Evolutionary conservation across 352 stramenopile genomes (phyloP).

Genomic region (Stramenopiles sp.): DNA sequence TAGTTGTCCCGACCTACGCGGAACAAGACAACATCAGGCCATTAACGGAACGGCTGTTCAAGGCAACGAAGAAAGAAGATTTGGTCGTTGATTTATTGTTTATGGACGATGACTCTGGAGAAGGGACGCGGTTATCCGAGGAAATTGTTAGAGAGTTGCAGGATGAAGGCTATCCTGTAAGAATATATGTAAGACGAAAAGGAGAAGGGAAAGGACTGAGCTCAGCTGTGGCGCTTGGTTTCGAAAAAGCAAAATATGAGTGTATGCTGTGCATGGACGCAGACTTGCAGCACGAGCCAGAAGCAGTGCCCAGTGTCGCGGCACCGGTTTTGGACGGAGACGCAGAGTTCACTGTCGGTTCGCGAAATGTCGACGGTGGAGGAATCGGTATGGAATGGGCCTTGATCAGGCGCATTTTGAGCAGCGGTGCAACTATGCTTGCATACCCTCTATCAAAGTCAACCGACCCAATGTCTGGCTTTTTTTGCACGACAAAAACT

Average conservation of each 20-base stretch:
- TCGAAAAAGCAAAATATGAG: constrained; percentile 12
- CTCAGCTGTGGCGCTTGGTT: background rate
- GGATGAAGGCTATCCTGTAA: constrained; percentile 16
- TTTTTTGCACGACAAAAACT: constrained; percentile 24
- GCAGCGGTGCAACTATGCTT: constrained; percentile 26
- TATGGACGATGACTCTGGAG: constrained; percentile 22
- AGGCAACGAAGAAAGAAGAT: constrained; percentile 15
- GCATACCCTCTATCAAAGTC: constrained; percentile 22
- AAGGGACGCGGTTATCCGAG: constrained; percentile 10
- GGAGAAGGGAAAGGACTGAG: constrained; percentile 6
- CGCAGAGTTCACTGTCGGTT: constrained; percentile 27
- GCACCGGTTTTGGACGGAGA: constrained; percentile 24
- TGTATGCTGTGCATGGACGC: constrained; percentile 27
- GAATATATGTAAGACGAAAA: constrained; percentile 1
- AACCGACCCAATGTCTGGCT: constrained; percentile 31
- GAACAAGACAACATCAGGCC: constrained; percentile 21
- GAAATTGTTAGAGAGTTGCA: constrained; percentile 17
- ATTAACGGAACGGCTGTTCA: constrained; percentile 23
- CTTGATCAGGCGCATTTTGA: constrained; percentile 23
- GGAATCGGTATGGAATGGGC: constrained; percentile 25
- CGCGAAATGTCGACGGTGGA: constrained; percentile 24
- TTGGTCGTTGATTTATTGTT: constrained; percentile 20
- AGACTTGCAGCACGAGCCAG: constrained; percentile 30
- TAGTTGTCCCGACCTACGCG: constrained; percentile 23
- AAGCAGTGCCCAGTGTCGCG: constrained; percentile 24